Evolutionary conservation across 805 yeast genomes (phyloP).

Genomic region (Diddensiella santjacobensis): DNA sequence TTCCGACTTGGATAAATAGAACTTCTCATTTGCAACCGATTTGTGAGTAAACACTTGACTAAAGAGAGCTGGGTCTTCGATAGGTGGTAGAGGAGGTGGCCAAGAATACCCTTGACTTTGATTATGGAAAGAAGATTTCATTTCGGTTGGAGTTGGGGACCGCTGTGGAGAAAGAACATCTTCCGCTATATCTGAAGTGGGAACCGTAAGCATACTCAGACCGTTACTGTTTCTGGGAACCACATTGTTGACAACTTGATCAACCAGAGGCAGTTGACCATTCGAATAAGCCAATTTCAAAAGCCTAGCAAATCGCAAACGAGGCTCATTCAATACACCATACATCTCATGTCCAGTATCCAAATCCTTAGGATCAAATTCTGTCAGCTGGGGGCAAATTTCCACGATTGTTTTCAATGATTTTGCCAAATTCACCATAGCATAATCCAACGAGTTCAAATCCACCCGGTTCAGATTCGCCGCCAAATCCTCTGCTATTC

Average conservation of each 20-base stretch:
- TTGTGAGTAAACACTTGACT: slow-evolving; percentile 79
- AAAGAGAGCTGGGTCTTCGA: slow-evolving; percentile 53
- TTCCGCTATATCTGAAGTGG: neutral
- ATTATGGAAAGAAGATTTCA: neutral
- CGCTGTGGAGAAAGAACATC: too few relatives aligned
- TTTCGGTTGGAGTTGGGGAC: too few relatives aligned
- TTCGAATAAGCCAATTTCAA: slow-evolving; percentile 51
- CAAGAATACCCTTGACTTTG: slow-evolving; percentile 25
- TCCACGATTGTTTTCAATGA: slow-evolving; percentile 48
- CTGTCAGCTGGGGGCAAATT: slow-evolving; percentile 51
- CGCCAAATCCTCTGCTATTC: neutral
- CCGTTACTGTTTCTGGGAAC: neutral
- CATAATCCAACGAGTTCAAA: slow-evolving; percentile 43
- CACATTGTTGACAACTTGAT: slow-evolving; percentile 39
- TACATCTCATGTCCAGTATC: slow-evolving; percentile 35
- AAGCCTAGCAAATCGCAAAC: slow-evolving; percentile 56
- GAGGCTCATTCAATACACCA: slow-evolving; percentile 49
- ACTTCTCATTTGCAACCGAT: slow-evolving; percentile 59
- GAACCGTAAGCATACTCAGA: neutral
- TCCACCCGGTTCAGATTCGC: slow-evolving; percentile 15
- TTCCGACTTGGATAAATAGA: slow-evolving; percentile 54
- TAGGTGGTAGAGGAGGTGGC: slow-evolving; percentile 71
- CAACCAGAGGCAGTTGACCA: slow-evolving; percentile 50
- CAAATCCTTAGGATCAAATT: slow-evolving; percentile 38
- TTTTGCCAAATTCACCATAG: slow-evolving; percentile 50